phyloP scores from a whole-genome alignment of 371 early-diverging fungal genomes.

The Mortierella sp. region DNA sequence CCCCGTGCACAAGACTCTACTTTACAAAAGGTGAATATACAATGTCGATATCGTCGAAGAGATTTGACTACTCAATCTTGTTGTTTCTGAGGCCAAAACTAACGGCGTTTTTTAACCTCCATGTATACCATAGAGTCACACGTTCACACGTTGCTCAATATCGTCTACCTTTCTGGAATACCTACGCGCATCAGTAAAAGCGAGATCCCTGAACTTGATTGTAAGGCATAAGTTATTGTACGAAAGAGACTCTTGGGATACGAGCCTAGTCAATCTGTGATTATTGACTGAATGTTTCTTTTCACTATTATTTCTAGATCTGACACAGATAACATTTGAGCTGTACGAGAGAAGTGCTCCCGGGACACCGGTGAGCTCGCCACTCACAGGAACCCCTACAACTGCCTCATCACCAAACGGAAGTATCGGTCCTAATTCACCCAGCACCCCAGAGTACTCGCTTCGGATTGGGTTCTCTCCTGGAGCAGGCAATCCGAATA shows the following conservation, averaged over 20 bases:
- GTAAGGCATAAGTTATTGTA: slow-evolving; percentile 1
- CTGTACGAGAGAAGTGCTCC: slow-evolving; percentile 85
- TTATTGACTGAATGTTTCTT: no score
- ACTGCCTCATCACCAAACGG: background rate
- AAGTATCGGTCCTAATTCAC: slow-evolving; percentile 15
- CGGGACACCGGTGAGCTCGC: background rate
- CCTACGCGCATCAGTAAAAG: slow-evolving; percentile 72
- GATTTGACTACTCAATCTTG: no score
- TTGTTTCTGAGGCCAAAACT: no score
- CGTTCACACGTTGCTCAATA: slow-evolving; percentile 85
- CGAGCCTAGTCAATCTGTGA: background rate
- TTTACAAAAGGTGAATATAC: slow-evolving; percentile 77
- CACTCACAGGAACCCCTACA: slow-evolving; percentile 47
- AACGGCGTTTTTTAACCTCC: background rate
- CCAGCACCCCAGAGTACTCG: slow-evolving; percentile 76
- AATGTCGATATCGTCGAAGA: background rate
- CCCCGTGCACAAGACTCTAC: slow-evolving; percentile 81
- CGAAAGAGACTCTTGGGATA: background rate
- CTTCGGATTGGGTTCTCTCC: slow-evolving; percentile 89
- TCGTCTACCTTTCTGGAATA: slow-evolving; percentile 83
- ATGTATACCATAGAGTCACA: slow-evolving; percentile 73
- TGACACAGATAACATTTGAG: slow-evolving; percentile 96
- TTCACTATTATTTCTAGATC: slow-evolving; percentile 17
- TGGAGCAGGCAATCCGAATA: slow-evolving; percentile 86
- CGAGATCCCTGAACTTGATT: slow-evolving; percentile 87